Evolutionary conservation across 768 basidiomycete genomes (phyloP).

Genomic region (Crassisporium funariophilum): DNA sequence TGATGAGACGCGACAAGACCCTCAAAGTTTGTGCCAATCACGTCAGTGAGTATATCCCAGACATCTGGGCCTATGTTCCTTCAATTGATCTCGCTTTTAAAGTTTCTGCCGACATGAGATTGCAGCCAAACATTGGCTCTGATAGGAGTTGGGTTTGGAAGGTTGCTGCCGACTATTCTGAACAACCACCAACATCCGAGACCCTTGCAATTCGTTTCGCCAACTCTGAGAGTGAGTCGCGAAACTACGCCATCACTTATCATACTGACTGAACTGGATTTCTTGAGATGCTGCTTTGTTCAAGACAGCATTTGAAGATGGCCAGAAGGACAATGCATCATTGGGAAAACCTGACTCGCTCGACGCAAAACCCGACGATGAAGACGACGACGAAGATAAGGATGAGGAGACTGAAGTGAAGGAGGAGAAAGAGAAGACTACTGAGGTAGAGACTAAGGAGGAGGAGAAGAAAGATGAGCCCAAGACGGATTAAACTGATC

Average conservation of each 20-base stretch:
- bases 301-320: conserved; percentile 87
- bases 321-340: conserved; percentile 68
- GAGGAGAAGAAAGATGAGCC: conserved; percentile 32
- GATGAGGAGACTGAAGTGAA: conserved; percentile 34
- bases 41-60: conserved; percentile 63
- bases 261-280: conserved; percentile 3
- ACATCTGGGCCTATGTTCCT: neutral
- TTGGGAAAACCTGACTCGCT: conserved; percentile 33
- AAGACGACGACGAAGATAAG: conserved; percentile 26
- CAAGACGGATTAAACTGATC: conserved; percentile 39
- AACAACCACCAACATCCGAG: conserved; percentile 86
- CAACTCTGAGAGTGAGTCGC: conserved; percentile 85
- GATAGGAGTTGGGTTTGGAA: conserved; percentile 99
- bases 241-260: neutral
- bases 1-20: conserved; percentile 99
- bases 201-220: conserved; percentile 98
- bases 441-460: conserved; percentile 27
- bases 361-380: conserved; percentile 24
- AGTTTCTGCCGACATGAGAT: conserved; percentile 90
- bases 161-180: conserved; percentile 93
- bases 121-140: conserved; percentile 97
- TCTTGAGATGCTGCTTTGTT: conserved; percentile 78
- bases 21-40: conserved; percentile 99
- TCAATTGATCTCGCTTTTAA: conserved; percentile 1
- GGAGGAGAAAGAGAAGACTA: conserved; percentile 28